A percentile compares a stretch with the other conserved stretches of the same genome.
Conservation (phyloP, 179 eudicot genomes). For the Heliamphora pulchella region DNA sequence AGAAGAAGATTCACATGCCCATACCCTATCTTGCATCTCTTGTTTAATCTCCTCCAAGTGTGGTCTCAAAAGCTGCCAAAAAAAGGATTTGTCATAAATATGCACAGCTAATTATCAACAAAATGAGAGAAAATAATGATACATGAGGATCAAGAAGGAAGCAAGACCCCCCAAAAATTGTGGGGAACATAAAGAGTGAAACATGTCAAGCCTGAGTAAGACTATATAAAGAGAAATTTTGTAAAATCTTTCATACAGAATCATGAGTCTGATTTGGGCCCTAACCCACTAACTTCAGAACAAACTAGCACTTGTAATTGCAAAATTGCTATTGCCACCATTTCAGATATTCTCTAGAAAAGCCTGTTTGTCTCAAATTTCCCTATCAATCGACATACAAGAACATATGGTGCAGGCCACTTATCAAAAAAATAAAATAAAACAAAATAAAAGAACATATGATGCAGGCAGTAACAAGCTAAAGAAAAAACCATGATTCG, state of each 20-base stretch:
- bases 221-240: not conserved
- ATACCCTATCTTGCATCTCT: slow-evolving; percentile 73
- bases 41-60: slow-evolving; percentile 63
- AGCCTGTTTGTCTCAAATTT: not conserved
- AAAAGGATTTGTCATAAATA: slow-evolving; percentile 4
- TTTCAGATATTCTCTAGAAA: not conserved
- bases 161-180: not conserved
- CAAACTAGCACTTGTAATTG: not conserved
- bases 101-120: not conserved
- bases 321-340: not conserved
- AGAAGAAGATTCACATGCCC: slow-evolving; percentile 7
- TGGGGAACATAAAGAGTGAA: not conserved
- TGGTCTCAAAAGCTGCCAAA: slow-evolving; percentile 77
- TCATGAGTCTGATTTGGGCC: not conserved
- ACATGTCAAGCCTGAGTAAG: not conserved
- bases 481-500: not conserved
- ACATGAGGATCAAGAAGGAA: slow-evolving; percentile 1
- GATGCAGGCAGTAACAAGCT: not conserved
- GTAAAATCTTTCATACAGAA: not conserved
- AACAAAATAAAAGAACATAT: too few species aligned
- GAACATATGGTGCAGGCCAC: not conserved
- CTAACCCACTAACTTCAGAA: too few species aligned
- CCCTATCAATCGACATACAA: not conserved
- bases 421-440: too few species aligned
- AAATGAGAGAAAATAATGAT: not conserved